Conservation (phyloP, 2,329 filamentous ascomycete species). For the Clarireedia hainanense region DNA sequence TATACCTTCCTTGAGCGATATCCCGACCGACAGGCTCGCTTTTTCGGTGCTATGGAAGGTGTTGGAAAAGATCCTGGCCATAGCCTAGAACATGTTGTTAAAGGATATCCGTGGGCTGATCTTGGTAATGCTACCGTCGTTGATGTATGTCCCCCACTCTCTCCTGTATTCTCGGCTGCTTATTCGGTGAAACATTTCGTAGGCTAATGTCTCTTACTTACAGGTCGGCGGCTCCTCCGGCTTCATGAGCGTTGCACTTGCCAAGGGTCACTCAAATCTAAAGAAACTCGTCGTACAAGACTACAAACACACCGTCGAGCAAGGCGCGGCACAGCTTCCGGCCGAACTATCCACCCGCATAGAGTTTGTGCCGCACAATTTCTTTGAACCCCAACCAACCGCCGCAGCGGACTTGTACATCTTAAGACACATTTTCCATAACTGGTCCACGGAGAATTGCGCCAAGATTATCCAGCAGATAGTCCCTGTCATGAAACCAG, state of each 20-base stretch:
- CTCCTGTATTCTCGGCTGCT: not conserved
- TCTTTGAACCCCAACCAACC: slow-evolving; percentile 27
- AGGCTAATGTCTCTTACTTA: not conserved
- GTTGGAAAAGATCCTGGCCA: slow-evolving; percentile 1
- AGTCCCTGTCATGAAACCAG: slow-evolving; percentile 19
- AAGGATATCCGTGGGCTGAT: slow-evolving; percentile 19
- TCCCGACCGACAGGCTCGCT: not conserved
- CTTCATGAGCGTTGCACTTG: slow-evolving; percentile 18
- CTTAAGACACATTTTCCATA: slow-evolving; percentile 26
- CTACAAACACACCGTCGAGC: not conserved
- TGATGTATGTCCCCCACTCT: slow-evolving; percentile 14
- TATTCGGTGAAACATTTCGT: not conserved
- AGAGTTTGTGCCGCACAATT: not conserved
- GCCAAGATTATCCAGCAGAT: slow-evolving; percentile 14
- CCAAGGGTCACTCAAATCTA: slow-evolving; percentile 16
- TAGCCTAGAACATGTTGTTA: slow-evolving; percentile 1
- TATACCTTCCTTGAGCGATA: not conserved
- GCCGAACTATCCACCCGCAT: slow-evolving; percentile 13
- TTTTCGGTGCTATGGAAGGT: slow-evolving; percentile 5
- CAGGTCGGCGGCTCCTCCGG: slow-evolving; percentile 24
- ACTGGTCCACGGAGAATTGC: slow-evolving; percentile 22
- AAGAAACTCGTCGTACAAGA: slow-evolving; percentile 22
- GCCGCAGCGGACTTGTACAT: slow-evolving; percentile 28
- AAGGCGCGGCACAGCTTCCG: slow-evolving; percentile 31
- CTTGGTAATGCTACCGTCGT: slow-evolving; percentile 22